Base-by-base conservation (phyloP, 306 rosid genomes). In the Prunus armeniaca region DNA sequence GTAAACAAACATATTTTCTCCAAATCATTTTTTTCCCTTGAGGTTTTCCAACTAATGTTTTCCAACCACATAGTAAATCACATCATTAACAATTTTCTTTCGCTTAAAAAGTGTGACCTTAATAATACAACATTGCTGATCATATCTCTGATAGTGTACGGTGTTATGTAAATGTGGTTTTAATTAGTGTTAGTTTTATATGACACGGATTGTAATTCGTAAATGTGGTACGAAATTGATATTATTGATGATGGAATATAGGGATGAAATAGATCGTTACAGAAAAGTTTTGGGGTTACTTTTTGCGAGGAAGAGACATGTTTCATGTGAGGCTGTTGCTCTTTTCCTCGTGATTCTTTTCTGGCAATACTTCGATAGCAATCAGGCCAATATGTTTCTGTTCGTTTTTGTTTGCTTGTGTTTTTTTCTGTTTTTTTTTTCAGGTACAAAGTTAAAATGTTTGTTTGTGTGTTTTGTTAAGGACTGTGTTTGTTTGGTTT, bases 1-100 rank as follows among this genome's bases (percentile, higher is more conserved):
- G 99, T 93, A 78, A n/a, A 14, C 14, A 3, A 13, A 49, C 17
- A 49, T 49, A 49, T 49, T 49, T 14, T 49, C 17, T 12, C 17
- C 54, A 4, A 1, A 49, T 49, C 41, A 6, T 13, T 12, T 6
- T 2, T 13, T 2, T 27, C 5, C 18, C 4, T 15, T 2, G 32
- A 3, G 9, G 14, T 4, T 12, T 10, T 14, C 3, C 15, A 11
- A 47, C 52, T 47, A 49, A 49, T 49, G 17, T 49, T 49, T 12
- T 49, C 54, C 17, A 13, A 49, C 17, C 18, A 49, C 4, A 3
- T 49, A 15, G 54, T 14, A 49, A 13, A 49, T 49, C 9, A 38
- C 43, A 38, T 7, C 43, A 38, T 38, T 38, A 38, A 7, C 43
- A 38, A 38, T 38, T 52, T 7, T 5, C 9, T 15, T 52, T 15